phyloP scores from a whole-genome alignment of 192 early-diverging fungal genomes.

The Coemansia sp. region DNA sequence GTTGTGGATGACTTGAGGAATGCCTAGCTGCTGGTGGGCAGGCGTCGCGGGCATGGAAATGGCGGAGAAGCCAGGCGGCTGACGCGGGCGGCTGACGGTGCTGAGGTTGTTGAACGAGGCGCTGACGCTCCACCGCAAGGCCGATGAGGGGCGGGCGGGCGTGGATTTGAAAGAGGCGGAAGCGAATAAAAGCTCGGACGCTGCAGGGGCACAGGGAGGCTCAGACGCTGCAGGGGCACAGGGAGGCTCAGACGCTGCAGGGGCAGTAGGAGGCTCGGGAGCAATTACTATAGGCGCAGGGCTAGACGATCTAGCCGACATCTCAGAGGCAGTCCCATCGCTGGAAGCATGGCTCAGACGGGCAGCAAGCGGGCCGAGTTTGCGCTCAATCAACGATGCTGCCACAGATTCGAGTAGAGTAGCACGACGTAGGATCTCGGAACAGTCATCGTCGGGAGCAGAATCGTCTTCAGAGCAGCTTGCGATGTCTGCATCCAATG shows the following conservation, averaged over 20 bases:
- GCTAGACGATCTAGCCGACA: not conserved
- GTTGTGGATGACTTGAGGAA: constrained; percentile 5
- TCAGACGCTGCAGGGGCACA: not conserved
- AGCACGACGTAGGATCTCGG: not conserved
- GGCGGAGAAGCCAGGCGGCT: not conserved
- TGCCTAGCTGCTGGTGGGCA: not conserved
- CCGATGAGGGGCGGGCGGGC: not conserved
- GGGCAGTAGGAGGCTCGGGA: not conserved
- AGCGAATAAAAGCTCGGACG: not conserved
- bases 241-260: not conserved
- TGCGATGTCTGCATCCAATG: not conserved
- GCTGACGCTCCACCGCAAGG: not conserved
- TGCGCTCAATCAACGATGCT: constrained; percentile 3
- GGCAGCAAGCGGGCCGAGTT: not conserved
- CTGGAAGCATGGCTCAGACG: not conserved
- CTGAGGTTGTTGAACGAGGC: not conserved
- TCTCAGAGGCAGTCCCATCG: not conserved
- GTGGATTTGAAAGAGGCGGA: not conserved
- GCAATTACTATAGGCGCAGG: not conserved
- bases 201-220: not conserved
- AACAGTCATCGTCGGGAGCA: not conserved
- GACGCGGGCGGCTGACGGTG: not conserved
- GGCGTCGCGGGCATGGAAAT: not conserved
- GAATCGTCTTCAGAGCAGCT: not conserved
- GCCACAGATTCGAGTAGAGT: constrained; percentile 3